phyloP scores from a whole-genome alignment of 768 basidiomycete genomes.

The Boletus rufocinnamomeus region DNA sequence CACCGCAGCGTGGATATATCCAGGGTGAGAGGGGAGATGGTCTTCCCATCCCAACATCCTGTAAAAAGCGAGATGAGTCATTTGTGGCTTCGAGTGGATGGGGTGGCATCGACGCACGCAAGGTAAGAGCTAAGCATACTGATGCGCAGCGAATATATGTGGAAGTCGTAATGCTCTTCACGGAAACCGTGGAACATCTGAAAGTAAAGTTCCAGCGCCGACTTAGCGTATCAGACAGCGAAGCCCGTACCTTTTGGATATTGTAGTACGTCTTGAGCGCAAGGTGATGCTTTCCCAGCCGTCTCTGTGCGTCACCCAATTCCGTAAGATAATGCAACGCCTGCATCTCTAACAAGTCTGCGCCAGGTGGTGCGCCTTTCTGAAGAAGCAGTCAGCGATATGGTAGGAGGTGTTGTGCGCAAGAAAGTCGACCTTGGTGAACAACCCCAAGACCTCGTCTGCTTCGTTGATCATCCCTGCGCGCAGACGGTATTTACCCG shows the following conservation, averaged over 20 bases:
- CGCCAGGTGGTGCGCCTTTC: slow-evolving; percentile 84
- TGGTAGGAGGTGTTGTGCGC: not conserved
- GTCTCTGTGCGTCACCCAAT: slow-evolving; percentile 71
- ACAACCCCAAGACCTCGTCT: slow-evolving; percentile 71
- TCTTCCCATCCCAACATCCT: slow-evolving; percentile 87
- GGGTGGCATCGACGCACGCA: slow-evolving; percentile 53
- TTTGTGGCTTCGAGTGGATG: not conserved
- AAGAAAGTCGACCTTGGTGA: slow-evolving; percentile 74
- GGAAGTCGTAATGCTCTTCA: slow-evolving; percentile 98
- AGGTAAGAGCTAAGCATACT: slow-evolving; percentile 85
- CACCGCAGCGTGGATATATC: slow-evolving; percentile 72
- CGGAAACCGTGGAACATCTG: slow-evolving; percentile 85
- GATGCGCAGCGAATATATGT: slow-evolving; percentile 89
- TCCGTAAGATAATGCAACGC: slow-evolving; percentile 84
- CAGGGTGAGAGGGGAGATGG: slow-evolving; percentile 70
- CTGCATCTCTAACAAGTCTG: slow-evolving; percentile 95
- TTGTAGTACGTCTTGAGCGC: slow-evolving; percentile 86
- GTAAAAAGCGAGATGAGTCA: slow-evolving; percentile 2
- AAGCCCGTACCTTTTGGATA: slow-evolving; percentile 61
- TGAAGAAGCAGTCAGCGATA: slow-evolving; percentile 36
- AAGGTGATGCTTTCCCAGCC: slow-evolving; percentile 63
- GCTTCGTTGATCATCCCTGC: slow-evolving; percentile 82
- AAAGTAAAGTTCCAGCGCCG: slow-evolving; percentile 8
- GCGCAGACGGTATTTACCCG: slow-evolving; percentile 85
- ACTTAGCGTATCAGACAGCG: slow-evolving; percentile 2